Percentiles rank a stretch among this genome's conserved stretches.
Evolutionary conservation across 2,329 filamentous ascomycete species (phyloP).

Genomic region (Xylariaceae sp.): DNA sequence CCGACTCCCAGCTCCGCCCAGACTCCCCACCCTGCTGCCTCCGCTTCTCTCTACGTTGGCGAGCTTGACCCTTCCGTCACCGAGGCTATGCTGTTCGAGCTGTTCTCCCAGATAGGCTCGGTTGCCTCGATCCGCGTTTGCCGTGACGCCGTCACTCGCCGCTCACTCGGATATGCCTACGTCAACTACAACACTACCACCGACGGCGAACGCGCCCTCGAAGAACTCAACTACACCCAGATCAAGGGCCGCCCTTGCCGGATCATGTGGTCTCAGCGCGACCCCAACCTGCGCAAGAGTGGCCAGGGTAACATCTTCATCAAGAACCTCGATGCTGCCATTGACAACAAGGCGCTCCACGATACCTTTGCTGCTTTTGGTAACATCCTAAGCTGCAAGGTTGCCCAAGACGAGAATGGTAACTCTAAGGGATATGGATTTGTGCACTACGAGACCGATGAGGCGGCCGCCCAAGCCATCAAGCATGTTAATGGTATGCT

Average conservation of each 20-base stretch:
- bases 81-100: conserved; percentile 99
- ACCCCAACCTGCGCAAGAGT: conserved; percentile 98
- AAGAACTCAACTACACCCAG: conserved; percentile 99
- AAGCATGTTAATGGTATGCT: conserved; percentile 99
- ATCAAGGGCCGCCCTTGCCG: conserved; percentile 99
- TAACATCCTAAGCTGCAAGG: conserved; percentile 99
- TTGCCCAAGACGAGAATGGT: conserved; percentile 94
- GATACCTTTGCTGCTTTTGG: conserved; percentile 99
- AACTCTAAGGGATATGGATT: conserved; percentile 99
- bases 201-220: conserved; percentile 96
- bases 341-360: conserved; percentile 99
- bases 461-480: conserved; percentile 95
- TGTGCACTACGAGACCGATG: conserved; percentile 99
- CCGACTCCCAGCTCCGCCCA: conserved; percentile 72
- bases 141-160: conserved; percentile 97
- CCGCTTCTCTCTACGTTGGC: conserved; percentile 97
- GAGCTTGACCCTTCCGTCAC: conserved; percentile 98
- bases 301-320: conserved; percentile 99
- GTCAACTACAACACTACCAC: conserved; percentile 99
- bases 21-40: conserved; percentile 81
- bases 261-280: conserved; percentile 99
- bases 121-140: conserved; percentile 99
- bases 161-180: conserved; percentile 98
- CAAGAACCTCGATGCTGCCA: conserved; percentile 98
- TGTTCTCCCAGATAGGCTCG: conserved; percentile 98